Evolutionary conservation across 192 early-diverging fungal genomes (phyloP), one percentile per base, ranked within the genome.

Genomic region (Coemansia pectinata): DNA sequence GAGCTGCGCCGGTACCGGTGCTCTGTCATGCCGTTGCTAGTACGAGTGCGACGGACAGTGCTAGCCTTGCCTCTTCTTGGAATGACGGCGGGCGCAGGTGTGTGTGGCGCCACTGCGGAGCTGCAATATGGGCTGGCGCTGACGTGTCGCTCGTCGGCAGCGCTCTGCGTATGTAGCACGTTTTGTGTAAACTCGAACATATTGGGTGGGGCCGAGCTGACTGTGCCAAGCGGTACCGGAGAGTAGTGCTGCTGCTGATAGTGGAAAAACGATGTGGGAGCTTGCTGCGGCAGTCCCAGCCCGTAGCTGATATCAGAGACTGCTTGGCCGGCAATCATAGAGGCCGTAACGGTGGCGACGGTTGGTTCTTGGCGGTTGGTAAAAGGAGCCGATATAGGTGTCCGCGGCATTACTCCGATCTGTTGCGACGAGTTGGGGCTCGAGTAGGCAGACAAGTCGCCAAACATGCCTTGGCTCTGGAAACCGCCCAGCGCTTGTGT

Each of bases 1-100:
- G 81, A 83, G 70, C 73, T 78, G 76, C 76, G 73, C 2, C 76
- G 73, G 73, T 83, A 83, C 53, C 72, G 76, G 69, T 83, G 81
- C 69, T 83, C 81, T 15, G 81, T 78, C 11, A 76, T 76, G 41
- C 81, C 65, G 40, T 66, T 66, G 66, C 66, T 65, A 39, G 50
- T 69, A 7, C 79, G 74, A 14, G 68, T 65, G 12, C 60, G 41
- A 25, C 39, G 48, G 34, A 60, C 44, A 8, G 42, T 19, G 1
- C 25, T 39, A 25, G 36, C 31, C 62, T 68, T 71, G 52, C 59
- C 33, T 19, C 25, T 62, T n/a, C 39, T 17, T 6, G 17, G 5
- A 12, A 2, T 10, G 7, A 10, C 2, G 5, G 15, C 27, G 4
- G 33, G 42, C 10, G 25, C 15, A 7, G 27, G 29, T 2, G 27